Conservation (phyloP, 352 stramenopile species). For the Pythium scleroteichum region DNA sequence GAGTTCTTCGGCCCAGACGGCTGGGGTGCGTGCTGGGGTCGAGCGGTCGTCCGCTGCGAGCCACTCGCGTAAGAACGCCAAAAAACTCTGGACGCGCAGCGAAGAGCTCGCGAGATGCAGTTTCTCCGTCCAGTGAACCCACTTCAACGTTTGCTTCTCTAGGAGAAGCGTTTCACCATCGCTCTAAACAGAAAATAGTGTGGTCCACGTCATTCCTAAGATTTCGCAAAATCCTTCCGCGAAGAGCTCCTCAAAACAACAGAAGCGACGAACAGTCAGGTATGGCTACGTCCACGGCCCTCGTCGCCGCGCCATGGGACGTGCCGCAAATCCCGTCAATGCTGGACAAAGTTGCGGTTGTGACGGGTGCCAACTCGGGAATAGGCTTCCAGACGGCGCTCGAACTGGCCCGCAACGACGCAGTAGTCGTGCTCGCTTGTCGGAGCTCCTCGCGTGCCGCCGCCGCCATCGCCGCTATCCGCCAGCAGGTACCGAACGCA, state of each 20-base stretch:
- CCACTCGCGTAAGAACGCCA: slow-evolving; percentile 17
- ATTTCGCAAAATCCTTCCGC: too few relatives aligned
- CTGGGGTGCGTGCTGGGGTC: slow-evolving; percentile 30
- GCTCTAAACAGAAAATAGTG: neutral
- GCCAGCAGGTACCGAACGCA: slow-evolving; percentile 22
- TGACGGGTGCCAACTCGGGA: slow-evolving; percentile 66
- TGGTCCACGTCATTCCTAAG: neutral
- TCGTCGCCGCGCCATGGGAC: slow-evolving; percentile 19
- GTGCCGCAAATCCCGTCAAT: slow-evolving; percentile 23
- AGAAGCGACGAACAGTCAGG: neutral
- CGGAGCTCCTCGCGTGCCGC: slow-evolving; percentile 28
- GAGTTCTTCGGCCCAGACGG: slow-evolving; percentile 40
- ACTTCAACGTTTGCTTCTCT: too few relatives aligned
- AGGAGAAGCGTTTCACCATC: neutral
- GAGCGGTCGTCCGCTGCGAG: slow-evolving; percentile 22
- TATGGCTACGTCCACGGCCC: slow-evolving; percentile 15
- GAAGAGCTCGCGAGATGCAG: slow-evolving; percentile 20
- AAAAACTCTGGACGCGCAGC: slow-evolving; percentile 21
- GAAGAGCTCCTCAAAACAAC: neutral
- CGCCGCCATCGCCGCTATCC: slow-evolving; percentile 26
- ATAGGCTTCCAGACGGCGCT: slow-evolving; percentile 59
- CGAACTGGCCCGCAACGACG: slow-evolving; percentile 44
- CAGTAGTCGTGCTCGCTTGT: slow-evolving; percentile 63
- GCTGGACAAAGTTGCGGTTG: slow-evolving; percentile 49
- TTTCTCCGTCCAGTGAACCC: slow-evolving; percentile 14